Evolutionary conservation across 495 filamentous ascomycete genomes (phyloP), one percentile per base, ranked within the genome.

Genomic region (Aspergillus incahuasiensis): DNA sequence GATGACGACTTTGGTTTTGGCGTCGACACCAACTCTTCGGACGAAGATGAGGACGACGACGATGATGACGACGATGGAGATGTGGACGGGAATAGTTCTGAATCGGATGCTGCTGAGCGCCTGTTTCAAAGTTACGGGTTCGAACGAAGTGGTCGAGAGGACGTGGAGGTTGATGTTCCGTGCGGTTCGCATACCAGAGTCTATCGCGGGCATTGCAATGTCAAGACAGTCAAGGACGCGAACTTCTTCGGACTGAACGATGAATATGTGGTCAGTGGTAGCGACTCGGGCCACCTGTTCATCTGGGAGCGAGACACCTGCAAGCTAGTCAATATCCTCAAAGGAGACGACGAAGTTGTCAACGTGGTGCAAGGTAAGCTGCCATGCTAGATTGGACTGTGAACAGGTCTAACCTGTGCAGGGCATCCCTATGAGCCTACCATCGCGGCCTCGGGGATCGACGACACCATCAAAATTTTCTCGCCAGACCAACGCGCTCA

Each of bases 401-500:
- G 41, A 7, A 13, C 11, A 50, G 0, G 21, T 20, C 49, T 44
- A 43, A 43, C 38, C 13, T 3, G 24, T 56, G 21, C 61, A 80
- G 85, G 84, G 6, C 86, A 89, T 59, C 87, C 87, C 1, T 87
- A 86, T 62, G 86, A 90, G 60, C 86, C 87, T 0, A 80, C 81
- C 43, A 70, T 90, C 28, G 87, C 87, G 1, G 83, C 81, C 8
- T 86, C 83, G 0, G 87, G 87, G 16, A 90, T 90, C 30, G 87
- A 90, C 59, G 80, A 83, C 38, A 89, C 86, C 1, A 82, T 90
- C 71, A 90, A 90, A 57, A 83, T 90, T 21, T 90, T 90, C 72
- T 86, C 82, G 0, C 72, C 85, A 1, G 86, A 90, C 62, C 72
- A 67, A 48, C 71, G 73, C 3, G 81, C 81, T 1, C 83, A 89